A percentile compares a stretch with the other conserved stretches of the same genome.
Evolutionary conservation across 805 yeast genomes (phyloP).

Genomic region (Yarrowia sp.): DNA sequence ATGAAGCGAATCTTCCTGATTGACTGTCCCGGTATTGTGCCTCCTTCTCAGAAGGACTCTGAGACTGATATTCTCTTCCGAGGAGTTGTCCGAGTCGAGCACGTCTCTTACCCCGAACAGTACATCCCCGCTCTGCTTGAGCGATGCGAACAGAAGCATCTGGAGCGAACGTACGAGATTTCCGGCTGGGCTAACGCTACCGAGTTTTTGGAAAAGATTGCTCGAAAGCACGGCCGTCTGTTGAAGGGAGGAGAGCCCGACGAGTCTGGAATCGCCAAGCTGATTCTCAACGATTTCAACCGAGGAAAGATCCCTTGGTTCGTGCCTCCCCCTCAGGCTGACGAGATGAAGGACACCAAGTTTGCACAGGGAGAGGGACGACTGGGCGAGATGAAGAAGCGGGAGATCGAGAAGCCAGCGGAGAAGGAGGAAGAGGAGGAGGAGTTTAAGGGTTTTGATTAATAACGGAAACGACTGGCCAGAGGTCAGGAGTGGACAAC

Average conservation of each 20-base stretch:
- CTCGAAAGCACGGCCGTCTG: slow-evolving; percentile 88
- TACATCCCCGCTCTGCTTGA: slow-evolving; percentile 82
- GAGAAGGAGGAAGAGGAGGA: slow-evolving; percentile 11
- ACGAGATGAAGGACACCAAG: slow-evolving; percentile 51
- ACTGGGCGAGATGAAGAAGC: slow-evolving; percentile 32
- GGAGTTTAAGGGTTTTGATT: slow-evolving; percentile 32
- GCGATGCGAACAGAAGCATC: slow-evolving; percentile 83
- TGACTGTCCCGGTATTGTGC: slow-evolving; percentile 99
- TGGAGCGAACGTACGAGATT: slow-evolving; percentile 93
- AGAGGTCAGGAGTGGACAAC: too few species aligned
- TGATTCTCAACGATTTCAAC: slow-evolving; percentile 88
- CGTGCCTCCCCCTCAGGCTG: slow-evolving; percentile 83
- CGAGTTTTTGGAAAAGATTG: slow-evolving; percentile 85
- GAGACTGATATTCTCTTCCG: slow-evolving; percentile 90
- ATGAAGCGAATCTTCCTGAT: slow-evolving; percentile 94
- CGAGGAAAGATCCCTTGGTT: slow-evolving; percentile 99
- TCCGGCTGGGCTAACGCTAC: slow-evolving; percentile 77
- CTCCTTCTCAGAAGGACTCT: slow-evolving; percentile 85
- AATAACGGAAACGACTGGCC: neutral
- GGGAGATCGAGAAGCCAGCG: neutral
- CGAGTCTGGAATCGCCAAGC: slow-evolving; percentile 87
- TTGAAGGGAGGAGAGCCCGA: slow-evolving; percentile 98
- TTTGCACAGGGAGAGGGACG: slow-evolving; percentile 32
- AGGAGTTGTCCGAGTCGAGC: slow-evolving; percentile 99
- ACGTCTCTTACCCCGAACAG: slow-evolving; percentile 92